phyloP scores from a whole-genome alignment of 192 early-diverging fungal species.

The Coemansia aciculifera region DNA sequence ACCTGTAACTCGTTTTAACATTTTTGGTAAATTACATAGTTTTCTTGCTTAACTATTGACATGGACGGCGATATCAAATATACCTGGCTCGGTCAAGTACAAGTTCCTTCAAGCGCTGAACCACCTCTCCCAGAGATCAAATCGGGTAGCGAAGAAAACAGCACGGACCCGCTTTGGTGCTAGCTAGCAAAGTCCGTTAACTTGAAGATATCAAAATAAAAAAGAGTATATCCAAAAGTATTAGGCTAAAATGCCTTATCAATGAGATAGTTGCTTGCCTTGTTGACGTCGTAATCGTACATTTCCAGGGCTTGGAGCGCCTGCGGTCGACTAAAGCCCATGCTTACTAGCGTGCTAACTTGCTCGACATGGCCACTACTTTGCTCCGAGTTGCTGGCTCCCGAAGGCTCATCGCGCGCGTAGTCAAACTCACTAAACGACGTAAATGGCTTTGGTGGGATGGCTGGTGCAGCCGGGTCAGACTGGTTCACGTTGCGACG shows the following conservation, averaged over 20 bases:
- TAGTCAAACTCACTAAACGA: conserved; percentile 54
- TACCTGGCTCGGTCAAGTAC: conserved; percentile 10
- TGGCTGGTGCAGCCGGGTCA: conserved; percentile 27
- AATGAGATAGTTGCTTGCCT: conserved; percentile 75
- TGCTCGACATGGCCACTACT: conserved; percentile 43
- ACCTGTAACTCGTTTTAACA: not conserved
- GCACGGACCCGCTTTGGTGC: not conserved
- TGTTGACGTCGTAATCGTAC: conserved; percentile 71
- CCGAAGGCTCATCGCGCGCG: conserved; percentile 27
- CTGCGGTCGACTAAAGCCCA: conserved; percentile 73
- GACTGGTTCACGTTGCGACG: conserved; percentile 18
- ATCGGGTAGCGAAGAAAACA: not conserved
- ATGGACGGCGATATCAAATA: not conserved
- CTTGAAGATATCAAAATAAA: conserved; percentile 1
- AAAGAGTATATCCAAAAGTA: not conserved
- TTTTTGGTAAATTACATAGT: not conserved
- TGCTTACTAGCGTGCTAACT: conserved; percentile 61
- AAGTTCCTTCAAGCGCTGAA: not conserved
- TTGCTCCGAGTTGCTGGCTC: conserved; percentile 12
- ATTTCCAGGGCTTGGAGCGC: conserved; percentile 67
- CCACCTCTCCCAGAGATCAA: not conserved
- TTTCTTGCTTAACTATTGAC: not conserved
- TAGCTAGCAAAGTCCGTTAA: not conserved
- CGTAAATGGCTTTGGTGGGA: conserved; percentile 50
- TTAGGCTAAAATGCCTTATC: conserved; percentile 49